Percentiles rank a stretch among this genome's conserved stretches.
Evolutionary conservation across 2,329 filamentous ascomycete genomes (phyloP).

Genomic region (Alternaria postmessia): DNA sequence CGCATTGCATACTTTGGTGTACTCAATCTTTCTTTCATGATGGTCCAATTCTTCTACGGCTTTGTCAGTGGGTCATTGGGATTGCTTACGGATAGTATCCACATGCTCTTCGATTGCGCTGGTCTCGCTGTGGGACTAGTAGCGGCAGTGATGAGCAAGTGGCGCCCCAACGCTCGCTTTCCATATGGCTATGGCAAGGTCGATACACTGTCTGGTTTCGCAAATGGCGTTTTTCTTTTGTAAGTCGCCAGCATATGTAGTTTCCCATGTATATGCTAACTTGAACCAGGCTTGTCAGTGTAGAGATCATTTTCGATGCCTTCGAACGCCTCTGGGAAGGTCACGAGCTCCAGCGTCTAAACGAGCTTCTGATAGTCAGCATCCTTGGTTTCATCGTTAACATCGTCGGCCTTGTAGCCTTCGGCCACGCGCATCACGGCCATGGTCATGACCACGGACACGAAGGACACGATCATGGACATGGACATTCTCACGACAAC

Average conservation of each 20-base stretch:
- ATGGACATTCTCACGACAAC: conserved; percentile 71
- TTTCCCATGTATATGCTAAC: conserved; percentile 18
- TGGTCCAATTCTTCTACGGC: conserved; percentile 92
- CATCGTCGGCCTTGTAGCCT: conserved; percentile 87
- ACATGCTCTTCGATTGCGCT: conserved; percentile 99
- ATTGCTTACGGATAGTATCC: conserved; percentile 95
- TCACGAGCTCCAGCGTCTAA: conserved; percentile 80
- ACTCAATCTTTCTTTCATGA: conserved; percentile 94
- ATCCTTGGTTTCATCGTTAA: conserved; percentile 88
- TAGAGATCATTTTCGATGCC: conserved; percentile 96
- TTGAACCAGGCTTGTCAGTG: conserved; percentile 76
- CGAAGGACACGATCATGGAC: conserved; percentile 41
- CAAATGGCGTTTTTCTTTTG: conserved; percentile 94
- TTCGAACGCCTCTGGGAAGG: conserved; percentile 87
- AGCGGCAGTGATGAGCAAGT: conserved; percentile 94
- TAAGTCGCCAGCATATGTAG: conserved; percentile 53
- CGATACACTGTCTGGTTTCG: conserved; percentile 94
- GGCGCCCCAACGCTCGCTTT: conserved; percentile 87
- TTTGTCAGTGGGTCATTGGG: conserved; percentile 92
- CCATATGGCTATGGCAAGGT: conserved; percentile 98
- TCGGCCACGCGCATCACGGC: conserved; percentile 67
- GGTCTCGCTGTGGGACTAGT: conserved; percentile 89
- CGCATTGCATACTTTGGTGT: conserved; percentile 97
- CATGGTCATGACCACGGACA: conserved; percentile 60
- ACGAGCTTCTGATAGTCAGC: conserved; percentile 89